Percentiles rank a stretch among this genome's conserved stretches.
These are phyloP conservation scores for Schwanniomyces etchellsii DNA, from an alignment of 1,139 yeast genomes.

Conservation along the genomic window DNA sequence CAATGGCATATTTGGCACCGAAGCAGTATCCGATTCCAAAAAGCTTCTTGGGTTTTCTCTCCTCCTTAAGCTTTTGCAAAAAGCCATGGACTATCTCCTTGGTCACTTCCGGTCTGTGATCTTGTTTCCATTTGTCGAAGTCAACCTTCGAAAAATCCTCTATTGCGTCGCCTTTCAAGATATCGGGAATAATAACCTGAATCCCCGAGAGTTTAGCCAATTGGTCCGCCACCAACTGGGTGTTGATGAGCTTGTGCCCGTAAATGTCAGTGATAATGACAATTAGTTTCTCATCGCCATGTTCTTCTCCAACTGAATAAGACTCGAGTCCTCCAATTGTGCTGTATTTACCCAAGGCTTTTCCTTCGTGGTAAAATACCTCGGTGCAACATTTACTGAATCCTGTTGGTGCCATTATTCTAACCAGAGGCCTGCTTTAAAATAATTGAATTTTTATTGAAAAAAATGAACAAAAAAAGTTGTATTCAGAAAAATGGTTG, in stretches of 20 bases:
- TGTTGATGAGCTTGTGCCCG: slow-evolving; percentile 57
- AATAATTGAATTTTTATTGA: neutral
- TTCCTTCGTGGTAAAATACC: slow-evolving; percentile 45
- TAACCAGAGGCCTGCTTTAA: neutral
- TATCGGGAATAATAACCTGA: slow-evolving; percentile 69
- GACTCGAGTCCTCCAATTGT: slow-evolving; percentile 44
- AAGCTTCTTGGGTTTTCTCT: slow-evolving; percentile 44
- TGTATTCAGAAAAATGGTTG: neutral
- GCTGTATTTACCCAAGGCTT: slow-evolving; percentile 37
- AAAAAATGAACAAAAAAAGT: neutral
- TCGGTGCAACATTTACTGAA: slow-evolving; percentile 36
- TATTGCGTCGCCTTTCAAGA: slow-evolving; percentile 52
- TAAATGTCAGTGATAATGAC: slow-evolving; percentile 65
- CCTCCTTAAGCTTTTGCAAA: slow-evolving; percentile 35
- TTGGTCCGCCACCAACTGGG: slow-evolving; percentile 61
- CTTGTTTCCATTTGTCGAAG: slow-evolving; percentile 44
- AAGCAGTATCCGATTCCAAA: slow-evolving; percentile 76
- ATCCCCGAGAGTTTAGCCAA: slow-evolving; percentile 55
- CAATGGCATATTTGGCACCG: slow-evolving; percentile 69
- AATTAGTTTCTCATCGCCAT: slow-evolving; percentile 40
- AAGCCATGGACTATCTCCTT: slow-evolving; percentile 35
- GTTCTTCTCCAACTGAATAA: slow-evolving; percentile 49
- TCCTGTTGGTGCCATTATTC: slow-evolving; percentile 1
- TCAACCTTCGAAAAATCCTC: slow-evolving; percentile 58
- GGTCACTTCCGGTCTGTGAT: slow-evolving; percentile 47